These are phyloP conservation scores for Rhododendron molle DNA, from an alignment of 148 eudicot genomes.

Conservation along the genomic window DNA sequence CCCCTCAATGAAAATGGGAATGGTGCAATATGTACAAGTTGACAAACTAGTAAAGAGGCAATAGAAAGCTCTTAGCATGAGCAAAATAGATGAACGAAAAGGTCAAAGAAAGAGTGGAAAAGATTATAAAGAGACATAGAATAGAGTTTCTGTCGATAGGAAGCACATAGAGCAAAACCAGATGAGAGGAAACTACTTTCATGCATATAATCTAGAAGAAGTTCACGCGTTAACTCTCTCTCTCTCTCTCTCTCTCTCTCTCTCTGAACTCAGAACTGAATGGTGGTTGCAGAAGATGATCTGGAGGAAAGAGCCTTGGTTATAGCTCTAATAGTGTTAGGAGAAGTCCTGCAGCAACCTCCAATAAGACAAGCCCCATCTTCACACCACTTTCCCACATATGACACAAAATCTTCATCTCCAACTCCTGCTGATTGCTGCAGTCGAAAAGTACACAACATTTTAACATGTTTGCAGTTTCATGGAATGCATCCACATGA, in stretches of 20 bases:
- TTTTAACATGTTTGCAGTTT: not conserved
- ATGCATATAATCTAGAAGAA: not conserved
- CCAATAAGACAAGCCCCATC: conserved; percentile 84
- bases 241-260: not conserved
- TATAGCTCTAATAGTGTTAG: conserved; percentile 68
- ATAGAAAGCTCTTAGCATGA: not conserved
- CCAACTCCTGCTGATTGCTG: conserved; percentile 77
- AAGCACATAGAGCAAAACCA: not conserved
- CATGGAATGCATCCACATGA: not conserved
- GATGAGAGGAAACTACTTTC: not conserved
- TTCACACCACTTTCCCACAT: conserved; percentile 70
- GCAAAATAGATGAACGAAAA: not conserved
- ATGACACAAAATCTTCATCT: conserved; percentile 74
- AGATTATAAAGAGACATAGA: not conserved
- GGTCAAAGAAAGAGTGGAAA: not conserved
- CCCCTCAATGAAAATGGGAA: no score
- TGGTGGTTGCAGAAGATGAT: conserved; percentile 6
- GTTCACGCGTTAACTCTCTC: not conserved
- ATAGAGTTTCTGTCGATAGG: not conserved
- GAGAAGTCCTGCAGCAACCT: conserved; percentile 95
- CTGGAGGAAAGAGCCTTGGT: conserved; percentile 36
- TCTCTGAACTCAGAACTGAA: not conserved
- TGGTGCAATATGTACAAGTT: no score
- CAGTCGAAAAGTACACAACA: conserved; percentile 5
- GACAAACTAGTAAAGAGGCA: no score